phyloP scores from a whole-genome alignment of 768 basidiomycete genomes.

The Mycena rebaudengoi region DNA sequence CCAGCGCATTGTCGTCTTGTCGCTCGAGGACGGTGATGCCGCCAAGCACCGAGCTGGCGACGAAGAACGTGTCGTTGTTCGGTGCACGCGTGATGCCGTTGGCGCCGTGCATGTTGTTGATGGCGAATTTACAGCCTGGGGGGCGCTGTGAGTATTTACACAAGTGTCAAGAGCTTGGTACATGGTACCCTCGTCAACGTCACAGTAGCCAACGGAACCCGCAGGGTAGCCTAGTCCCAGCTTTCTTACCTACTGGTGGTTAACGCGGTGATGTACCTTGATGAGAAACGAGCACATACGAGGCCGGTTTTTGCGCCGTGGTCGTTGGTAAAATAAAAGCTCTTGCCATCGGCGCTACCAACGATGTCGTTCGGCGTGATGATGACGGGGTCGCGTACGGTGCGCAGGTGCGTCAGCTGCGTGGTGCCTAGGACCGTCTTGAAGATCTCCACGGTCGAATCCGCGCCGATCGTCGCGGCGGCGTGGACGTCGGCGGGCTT shows the following conservation, averaged over 20 bases:
- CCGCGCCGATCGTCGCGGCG: constrained; percentile 62
- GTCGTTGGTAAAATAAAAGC: constrained; percentile 79
- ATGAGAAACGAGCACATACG: constrained; percentile 49
- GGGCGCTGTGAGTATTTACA: background rate
- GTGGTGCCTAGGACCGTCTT: constrained; percentile 55
- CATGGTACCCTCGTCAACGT: constrained; percentile 41
- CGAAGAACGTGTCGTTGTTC: constrained; percentile 71
- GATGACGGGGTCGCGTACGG: constrained; percentile 63
- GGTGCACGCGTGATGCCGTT: constrained; percentile 70
- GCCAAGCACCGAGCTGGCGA: constrained; percentile 55
- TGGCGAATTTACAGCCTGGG: constrained; percentile 67
- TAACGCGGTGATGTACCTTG: too few species aligned
- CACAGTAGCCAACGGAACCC: constrained; percentile 72
- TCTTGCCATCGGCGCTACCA: constrained; percentile 69
- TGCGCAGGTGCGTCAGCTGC: constrained; percentile 60
- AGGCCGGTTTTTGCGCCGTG: constrained; percentile 60
- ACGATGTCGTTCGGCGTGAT: constrained; percentile 76
- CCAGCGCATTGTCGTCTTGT: constrained; percentile 66
- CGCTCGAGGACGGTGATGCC: constrained; percentile 62
- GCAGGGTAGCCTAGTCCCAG: constrained; percentile 44
- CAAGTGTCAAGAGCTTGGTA: background rate
- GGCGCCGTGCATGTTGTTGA: constrained; percentile 54
- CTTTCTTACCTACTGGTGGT: too few species aligned
- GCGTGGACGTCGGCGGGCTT: constrained; percentile 50
- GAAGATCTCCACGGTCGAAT: constrained; percentile 78